Evolutionary conservation across 371 early-diverging fungal genomes (phyloP), one percentile per base, ranked within the genome.

Genomic region (Circinella umbellata): DNA sequence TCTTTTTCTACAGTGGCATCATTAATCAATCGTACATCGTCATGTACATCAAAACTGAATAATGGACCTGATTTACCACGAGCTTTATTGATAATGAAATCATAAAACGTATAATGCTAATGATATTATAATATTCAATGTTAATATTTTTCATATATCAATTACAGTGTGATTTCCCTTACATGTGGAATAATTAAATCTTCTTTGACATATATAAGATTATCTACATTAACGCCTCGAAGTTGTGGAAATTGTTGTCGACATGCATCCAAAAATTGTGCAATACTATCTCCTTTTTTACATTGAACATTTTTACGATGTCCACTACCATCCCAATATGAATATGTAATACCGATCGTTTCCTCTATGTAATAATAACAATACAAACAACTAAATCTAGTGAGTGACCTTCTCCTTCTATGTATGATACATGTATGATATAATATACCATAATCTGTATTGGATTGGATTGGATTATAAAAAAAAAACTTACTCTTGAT

Each of bases 311-410:
- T 80, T 63, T 91, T 91, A 60, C 98, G 94, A 73, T 98, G 97
- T 2, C 98, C 98, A 34, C 92, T 87, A 7, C 98, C 98, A 80
- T 98, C 97, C 98, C 98, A 98, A 73, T 93, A 97, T 65, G 92
- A 92, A 74, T 96, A 97, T 18, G 96, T 95, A 67, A 97, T 91
- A 17, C 76, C 73, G 51, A 97, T 94, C 13, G 82, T 77, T 76
- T 97, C 95, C 60, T 90, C 90, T 92, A 74, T 39, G 61, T 48
- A 11, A 51, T 6, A 48, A 51, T 6, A 48, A 49, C 18, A 70
- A 34, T 27, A 64, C 57, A 73, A 59, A 27, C 4, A 63, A 61
- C 64, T 65, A 38, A 14, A 71, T 39, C 51, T 51, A 53, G 71
- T 66, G 37, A 71, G 63, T 70, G 15, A 51, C 38, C 37, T 35